Base-by-base conservation (phyloP, 148 eudicot genomes). In the Amaranthus cruentus region DNA sequence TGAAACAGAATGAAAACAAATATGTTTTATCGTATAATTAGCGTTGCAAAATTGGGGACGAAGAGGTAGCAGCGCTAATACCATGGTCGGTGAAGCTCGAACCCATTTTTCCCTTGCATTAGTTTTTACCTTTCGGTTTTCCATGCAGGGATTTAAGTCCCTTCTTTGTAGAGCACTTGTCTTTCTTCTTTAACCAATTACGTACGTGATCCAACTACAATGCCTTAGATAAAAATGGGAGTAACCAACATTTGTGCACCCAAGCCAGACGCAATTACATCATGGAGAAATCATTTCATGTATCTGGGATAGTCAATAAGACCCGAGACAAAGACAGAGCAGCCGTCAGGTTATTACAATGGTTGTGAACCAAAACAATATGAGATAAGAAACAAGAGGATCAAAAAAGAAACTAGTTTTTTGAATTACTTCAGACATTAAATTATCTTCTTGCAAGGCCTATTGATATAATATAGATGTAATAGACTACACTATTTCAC, bases 61-160 rank as follows among this genome's bases (percentile, higher is more conserved):
- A 7, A 28, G 38, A 12, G 15, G 3, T 50, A 21, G 44, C 11
- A 50, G n/a, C 38, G 38, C n/a, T 9, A 7, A 50, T 93, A 92
- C 96, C 98, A 83, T 81, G 62, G 86, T 77, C 3, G 85, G 82
- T 66, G 96, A 86, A 61, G 87, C 93, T 80, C 76, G 89, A 81
- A 84, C 80, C 80, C 85, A 78, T 79, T 83, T 85, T 84, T 85
- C 85, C 86, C 87, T 83, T 43, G 62, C 60, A 66, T 60, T 66
- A 52, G 82, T 52, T 76, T 78, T 81, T 62, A 82, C 86, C 52
- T 72, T 88, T 60, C 69, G 79, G 75, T 86, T 88, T 44, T 81
- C 84, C 79, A 65, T 77, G 69, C 48, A 56, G 48, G 74, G 68
- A 69, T 66, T 61, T 7, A 56, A 80, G 48, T 51, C 71, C 56